These are phyloP conservation scores for Wickerhamiella galacta DNA, from an alignment of 805 yeast genomes.

Conservation along the genomic window DNA sequence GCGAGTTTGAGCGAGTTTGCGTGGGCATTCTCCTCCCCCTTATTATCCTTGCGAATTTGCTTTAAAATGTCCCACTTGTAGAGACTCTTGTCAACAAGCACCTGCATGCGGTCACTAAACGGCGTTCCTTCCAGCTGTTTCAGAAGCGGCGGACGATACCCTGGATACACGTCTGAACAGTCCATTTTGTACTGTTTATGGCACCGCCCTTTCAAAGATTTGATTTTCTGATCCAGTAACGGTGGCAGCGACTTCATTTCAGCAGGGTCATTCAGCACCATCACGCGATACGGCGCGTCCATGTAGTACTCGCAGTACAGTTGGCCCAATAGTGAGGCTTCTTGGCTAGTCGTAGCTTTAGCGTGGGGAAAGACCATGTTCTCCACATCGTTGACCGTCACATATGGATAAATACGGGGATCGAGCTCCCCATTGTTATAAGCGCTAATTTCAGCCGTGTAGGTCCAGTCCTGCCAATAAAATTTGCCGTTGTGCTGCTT, in stretches of 20 bases:
- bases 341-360: no score
- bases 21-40: not conserved
- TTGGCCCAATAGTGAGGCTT: not conserved
- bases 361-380: no score
- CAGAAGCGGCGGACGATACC: conserved; percentile 7
- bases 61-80: not conserved
- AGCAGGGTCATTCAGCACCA: conserved; percentile 61
- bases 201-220: not conserved
- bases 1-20: not conserved
- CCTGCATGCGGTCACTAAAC: not conserved
- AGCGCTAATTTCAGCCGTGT: no score
- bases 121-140: conserved; percentile 1
- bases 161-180: not conserved
- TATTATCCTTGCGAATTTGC: not conserved
- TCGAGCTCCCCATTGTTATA: not conserved
- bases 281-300: conserved; percentile 26
- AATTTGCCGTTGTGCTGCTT: no score
- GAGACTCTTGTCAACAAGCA: not conserved
- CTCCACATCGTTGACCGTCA: no score
- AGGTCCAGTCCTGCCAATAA: no score
- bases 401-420: not conserved
- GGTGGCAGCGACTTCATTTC: conserved; percentile 4
- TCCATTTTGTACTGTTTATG: not conserved
- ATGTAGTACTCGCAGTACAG: not conserved
- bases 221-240: not conserved